phyloP scores from a whole-genome alignment of 139 green algal species.

The Picochlorum sp. region DNA sequence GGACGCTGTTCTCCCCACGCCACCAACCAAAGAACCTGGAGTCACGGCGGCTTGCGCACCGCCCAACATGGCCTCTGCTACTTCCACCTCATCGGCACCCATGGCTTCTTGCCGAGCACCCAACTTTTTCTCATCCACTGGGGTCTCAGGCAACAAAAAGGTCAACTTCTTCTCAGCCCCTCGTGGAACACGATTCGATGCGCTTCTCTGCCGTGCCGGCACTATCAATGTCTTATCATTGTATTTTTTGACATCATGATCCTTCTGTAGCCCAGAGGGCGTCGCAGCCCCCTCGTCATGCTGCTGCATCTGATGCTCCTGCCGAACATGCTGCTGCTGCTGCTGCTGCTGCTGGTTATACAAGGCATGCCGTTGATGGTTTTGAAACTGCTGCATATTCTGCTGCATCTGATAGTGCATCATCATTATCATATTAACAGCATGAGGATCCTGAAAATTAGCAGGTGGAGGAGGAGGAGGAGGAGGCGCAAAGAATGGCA shows the following conservation, averaged over 20 bases:
- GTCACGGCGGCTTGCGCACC: neutral
- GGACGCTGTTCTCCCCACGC: neutral
- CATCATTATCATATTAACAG: neutral
- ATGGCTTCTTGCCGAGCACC: slow-evolving; percentile 6
- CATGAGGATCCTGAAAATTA: neutral
- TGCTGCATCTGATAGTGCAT: slow-evolving; percentile 3
- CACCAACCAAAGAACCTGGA: no score
- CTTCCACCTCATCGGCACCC: neutral
- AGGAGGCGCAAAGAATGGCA: neutral
- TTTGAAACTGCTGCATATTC: neutral
- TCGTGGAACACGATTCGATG: neutral
- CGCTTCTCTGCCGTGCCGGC: neutral
- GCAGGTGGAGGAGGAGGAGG: neutral
- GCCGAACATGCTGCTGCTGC: neutral
- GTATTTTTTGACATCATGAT: neutral
- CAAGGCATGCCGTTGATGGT: neutral
- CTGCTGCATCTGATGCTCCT: neutral
- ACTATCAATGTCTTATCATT: slow-evolving; percentile 7
- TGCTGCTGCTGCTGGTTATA: slow-evolving; percentile 2
- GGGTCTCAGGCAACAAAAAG: neutral
- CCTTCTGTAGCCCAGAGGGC: slow-evolving; percentile 6
- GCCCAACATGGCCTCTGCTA: neutral
- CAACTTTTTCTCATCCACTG: slow-evolving; percentile 12
- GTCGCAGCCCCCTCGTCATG: neutral
- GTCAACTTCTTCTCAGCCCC: neutral